Percentiles rank a stretch among this genome's conserved stretches.
phyloP scores from a whole-genome alignment of 2,329 filamentous ascomycete species.

The Trichoderma semiorbis region DNA sequence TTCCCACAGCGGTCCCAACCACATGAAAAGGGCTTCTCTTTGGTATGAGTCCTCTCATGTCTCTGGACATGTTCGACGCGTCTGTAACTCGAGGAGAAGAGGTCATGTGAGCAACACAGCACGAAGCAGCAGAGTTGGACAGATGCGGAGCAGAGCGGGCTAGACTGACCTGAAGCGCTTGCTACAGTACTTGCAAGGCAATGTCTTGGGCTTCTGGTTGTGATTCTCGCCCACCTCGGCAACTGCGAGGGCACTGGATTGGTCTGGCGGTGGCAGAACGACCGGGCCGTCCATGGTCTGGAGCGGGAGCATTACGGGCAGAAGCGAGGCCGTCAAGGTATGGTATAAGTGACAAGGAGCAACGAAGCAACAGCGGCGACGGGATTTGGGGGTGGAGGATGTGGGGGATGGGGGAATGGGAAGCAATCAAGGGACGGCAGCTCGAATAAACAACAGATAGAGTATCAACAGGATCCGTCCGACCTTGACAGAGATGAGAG shows the following conservation, averaged over 20 bases:
- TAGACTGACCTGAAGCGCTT: conserved; percentile 57
- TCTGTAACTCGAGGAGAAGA: conserved; percentile 34
- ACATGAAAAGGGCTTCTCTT: conserved; percentile 62
- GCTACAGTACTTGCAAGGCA: conserved; percentile 61
- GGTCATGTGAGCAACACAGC: conserved; percentile 22
- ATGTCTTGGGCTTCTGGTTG: conserved; percentile 58
- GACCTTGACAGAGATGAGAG: background rate
- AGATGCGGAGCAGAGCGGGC: conserved; percentile 17
- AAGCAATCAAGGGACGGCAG: background rate
- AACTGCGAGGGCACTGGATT: conserved; percentile 24
- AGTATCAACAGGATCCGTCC: background rate
- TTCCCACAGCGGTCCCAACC: conserved; percentile 58
- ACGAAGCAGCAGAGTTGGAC: conserved; percentile 5
- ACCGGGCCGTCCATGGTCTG: conserved; percentile 49
- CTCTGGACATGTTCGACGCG: conserved; percentile 63
- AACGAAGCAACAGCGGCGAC: background rate
- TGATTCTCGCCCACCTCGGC: conserved; percentile 50
- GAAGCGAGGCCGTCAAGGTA: conserved; percentile 17
- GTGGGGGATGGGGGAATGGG: conserved; percentile 8
- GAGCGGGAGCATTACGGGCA: conserved; percentile 48
- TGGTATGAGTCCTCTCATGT: conserved; percentile 62
- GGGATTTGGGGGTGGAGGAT: conserved; percentile 5
- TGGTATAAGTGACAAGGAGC: conserved; percentile 8
- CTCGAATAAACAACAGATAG: background rate
- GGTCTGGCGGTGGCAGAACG: conserved; percentile 30